Percentiles rank a stretch among this genome's conserved stretches.
phyloP scores from a whole-genome alignment of 2,329 filamentous ascomycete species.

The Colletotrichum sidae region DNA sequence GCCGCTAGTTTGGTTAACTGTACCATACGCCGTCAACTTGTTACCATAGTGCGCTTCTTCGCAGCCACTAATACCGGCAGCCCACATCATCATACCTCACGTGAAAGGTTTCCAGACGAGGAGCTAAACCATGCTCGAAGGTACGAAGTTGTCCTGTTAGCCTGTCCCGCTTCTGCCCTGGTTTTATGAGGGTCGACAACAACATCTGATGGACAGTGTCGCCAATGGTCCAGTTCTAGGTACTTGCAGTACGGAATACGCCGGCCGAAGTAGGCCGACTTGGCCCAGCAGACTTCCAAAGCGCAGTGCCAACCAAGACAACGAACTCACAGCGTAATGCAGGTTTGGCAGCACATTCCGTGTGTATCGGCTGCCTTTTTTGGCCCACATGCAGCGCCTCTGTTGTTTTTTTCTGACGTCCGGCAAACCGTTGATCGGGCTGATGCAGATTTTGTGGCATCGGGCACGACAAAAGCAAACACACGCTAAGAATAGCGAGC shows the following conservation, averaged over 20 bases:
- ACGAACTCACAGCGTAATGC: constrained; percentile 18
- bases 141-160: constrained; percentile 16
- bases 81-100: constrained; percentile 18
- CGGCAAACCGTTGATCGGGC: background rate
- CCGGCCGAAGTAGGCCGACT: background rate
- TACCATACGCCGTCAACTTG: no score
- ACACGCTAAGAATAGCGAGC: background rate
- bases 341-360: constrained; percentile 30
- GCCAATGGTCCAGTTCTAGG: no score
- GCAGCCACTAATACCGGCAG: constrained; percentile 11
- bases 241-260: background rate
- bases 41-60: background rate
- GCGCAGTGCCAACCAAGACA: constrained; percentile 14
- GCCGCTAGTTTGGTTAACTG: constrained; percentile 5
- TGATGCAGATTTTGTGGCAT: constrained; percentile 8
- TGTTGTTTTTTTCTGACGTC: background rate
- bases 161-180: background rate
- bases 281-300: background rate
- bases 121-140: constrained; percentile 13
- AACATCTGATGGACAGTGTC: no score
- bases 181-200: no score
- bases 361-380: constrained; percentile 22
- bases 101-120: constrained; percentile 5
- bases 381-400: constrained; percentile 14
- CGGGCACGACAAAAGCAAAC: constrained; percentile 18